Conservation (phyloP, 768 basidiomycete species). For the Hemileccinum impolitum region DNA sequence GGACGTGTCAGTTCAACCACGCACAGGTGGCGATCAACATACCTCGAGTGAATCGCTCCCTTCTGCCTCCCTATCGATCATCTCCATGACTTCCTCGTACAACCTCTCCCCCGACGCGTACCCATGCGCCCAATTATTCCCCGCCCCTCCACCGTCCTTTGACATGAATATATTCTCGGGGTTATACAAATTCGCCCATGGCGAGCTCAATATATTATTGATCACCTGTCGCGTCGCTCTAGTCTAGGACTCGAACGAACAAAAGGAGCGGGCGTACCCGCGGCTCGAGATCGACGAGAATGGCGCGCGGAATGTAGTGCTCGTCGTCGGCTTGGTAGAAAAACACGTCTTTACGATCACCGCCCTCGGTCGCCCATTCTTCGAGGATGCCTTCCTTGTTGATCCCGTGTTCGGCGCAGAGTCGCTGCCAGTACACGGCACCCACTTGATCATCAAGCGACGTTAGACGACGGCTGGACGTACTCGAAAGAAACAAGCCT, state of each 20-base stretch:
- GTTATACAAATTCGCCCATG: slow-evolving; percentile 87
- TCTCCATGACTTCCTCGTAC: slow-evolving; percentile 98
- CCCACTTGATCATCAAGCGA: slow-evolving; percentile 60
- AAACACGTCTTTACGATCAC: slow-evolving; percentile 98
- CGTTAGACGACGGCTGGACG: no score
- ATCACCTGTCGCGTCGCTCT: slow-evolving; percentile 64
- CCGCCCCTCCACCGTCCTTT: slow-evolving; percentile 97
- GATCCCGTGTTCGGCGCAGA: slow-evolving; percentile 98
- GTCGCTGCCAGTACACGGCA: slow-evolving; percentile 95
- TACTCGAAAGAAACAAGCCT: not conserved
- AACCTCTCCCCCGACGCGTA: slow-evolving; percentile 85
- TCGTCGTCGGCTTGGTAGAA: slow-evolving; percentile 99
- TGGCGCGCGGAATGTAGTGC: slow-evolving; percentile 96
- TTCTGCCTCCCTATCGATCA: slow-evolving; percentile 97
- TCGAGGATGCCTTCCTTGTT: slow-evolving; percentile 93
- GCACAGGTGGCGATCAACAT: not conserved
- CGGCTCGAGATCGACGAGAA: slow-evolving; percentile 94
- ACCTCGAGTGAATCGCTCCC: slow-evolving; percentile 97
- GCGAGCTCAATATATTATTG: slow-evolving; percentile 86
- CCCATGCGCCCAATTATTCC: slow-evolving; percentile 98
- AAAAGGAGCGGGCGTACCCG: slow-evolving; percentile 51
- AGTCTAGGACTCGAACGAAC: no score
- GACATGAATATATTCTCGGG: slow-evolving; percentile 97
- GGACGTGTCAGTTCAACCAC: not conserved
- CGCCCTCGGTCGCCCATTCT: slow-evolving; percentile 94